Conservation (phyloP, 345 rosid species). For the Sonneratia alba region DNA sequence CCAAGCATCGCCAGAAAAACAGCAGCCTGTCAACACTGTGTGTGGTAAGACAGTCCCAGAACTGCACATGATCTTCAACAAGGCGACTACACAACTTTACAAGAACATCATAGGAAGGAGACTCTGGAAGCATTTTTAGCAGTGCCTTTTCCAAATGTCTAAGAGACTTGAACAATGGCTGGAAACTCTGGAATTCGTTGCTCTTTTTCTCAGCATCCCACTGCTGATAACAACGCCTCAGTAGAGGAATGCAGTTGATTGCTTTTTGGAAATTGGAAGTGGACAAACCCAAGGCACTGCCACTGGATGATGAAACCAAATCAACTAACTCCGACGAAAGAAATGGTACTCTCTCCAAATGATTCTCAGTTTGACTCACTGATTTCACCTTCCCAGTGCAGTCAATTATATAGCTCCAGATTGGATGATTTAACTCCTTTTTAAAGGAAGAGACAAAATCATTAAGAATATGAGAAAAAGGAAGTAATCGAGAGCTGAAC, state of each 20-base stretch:
- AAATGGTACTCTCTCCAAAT: slow-evolving; percentile 42
- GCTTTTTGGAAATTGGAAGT: slow-evolving; percentile 36
- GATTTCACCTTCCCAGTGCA: slow-evolving; percentile 37
- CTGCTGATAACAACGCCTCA: slow-evolving; percentile 57
- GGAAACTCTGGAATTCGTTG: slow-evolving; percentile 26
- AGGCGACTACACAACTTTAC: slow-evolving; percentile 40
- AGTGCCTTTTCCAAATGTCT: slow-evolving; percentile 47
- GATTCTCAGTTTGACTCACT: slow-evolving; percentile 23
- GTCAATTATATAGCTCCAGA: slow-evolving; percentile 47
- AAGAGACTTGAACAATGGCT: slow-evolving; percentile 48
- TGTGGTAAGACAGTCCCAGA: slow-evolving; percentile 53
- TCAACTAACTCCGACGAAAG: slow-evolving; percentile 57
- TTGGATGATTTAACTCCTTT: slow-evolving; percentile 56
- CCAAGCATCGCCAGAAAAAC: slow-evolving; percentile 55
- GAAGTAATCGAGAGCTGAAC: slow-evolving; percentile 49
- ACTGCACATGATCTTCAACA: slow-evolving; percentile 54
- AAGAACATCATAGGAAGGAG: slow-evolving; percentile 37
- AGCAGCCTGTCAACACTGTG: slow-evolving; percentile 35
- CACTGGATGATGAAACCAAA: slow-evolving; percentile 25
- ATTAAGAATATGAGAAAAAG: slow-evolving; percentile 28
- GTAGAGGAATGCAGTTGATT: slow-evolving; percentile 43
- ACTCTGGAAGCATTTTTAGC: slow-evolving; percentile 40
- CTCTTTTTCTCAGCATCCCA: slow-evolving; percentile 55
- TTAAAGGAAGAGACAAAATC: slow-evolving; percentile 34
- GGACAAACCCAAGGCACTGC: slow-evolving; percentile 19